Percentiles rank a stretch among this genome's conserved stretches.
Conservation (phyloP, 345 rosid species). For the Sisymbrium altissimum region DNA sequence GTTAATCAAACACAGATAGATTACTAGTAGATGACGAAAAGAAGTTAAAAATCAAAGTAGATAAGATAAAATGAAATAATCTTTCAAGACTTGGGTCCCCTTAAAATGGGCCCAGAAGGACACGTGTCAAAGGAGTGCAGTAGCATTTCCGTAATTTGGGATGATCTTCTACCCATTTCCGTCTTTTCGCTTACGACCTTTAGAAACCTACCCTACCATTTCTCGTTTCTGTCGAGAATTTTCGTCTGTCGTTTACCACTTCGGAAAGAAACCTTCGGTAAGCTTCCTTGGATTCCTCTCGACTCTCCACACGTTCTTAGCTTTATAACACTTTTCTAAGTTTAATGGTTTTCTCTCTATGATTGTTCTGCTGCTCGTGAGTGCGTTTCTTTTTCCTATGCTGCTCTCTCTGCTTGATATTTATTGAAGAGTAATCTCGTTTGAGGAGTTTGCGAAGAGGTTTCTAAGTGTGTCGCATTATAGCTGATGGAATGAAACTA, state of each 20-base stretch:
- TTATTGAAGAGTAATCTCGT: not conserved
- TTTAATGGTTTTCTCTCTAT: not conserved
- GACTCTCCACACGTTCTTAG: not conserved
- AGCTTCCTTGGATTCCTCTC: constrained; percentile 6
- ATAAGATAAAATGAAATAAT: not conserved
- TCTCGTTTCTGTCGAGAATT: not conserved
- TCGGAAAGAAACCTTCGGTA: constrained; percentile 7
- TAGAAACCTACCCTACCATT: not conserved
- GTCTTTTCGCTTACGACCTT: not conserved
- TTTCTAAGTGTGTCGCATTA: not conserved
- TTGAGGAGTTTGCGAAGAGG: not conserved
- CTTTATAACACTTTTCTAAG: not conserved
- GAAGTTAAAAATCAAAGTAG: not conserved
- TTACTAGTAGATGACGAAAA: not conserved
- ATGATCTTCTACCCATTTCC: not conserved
- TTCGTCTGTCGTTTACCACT: not conserved
- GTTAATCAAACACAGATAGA: not conserved
- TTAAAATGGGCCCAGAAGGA: constrained; percentile 3
- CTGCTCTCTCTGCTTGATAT: not conserved
- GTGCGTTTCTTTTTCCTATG: not conserved
- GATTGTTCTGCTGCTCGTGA: not conserved
- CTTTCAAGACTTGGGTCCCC: not conserved
- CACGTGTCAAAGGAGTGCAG: constrained; percentile 17
- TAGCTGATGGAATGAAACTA: not conserved
- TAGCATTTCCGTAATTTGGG: not conserved